phyloP scores from a whole-genome alignment of 2,329 filamentous ascomycete species.

The Fusarium pininemorale region DNA sequence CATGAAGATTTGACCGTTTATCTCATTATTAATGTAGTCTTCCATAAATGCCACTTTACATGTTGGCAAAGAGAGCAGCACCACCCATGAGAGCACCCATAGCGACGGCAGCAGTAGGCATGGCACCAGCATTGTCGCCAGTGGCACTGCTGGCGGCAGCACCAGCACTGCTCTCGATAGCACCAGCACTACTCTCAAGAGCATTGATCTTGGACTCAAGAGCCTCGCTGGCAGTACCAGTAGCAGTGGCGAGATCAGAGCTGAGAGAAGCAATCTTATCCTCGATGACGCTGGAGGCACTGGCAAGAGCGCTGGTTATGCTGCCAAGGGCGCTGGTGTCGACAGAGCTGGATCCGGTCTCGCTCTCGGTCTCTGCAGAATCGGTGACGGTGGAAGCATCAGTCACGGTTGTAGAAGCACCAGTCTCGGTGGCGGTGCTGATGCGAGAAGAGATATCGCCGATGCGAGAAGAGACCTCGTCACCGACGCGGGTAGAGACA shows the following conservation, averaged over 20 bases:
- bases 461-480: constrained; percentile 12
- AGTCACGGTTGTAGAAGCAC: constrained; percentile 11
- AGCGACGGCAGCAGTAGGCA: constrained; percentile 54
- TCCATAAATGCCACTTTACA: constrained; percentile 46
- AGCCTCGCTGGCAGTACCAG: constrained; percentile 26
- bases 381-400: constrained; percentile 21
- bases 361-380: constrained; percentile 26
- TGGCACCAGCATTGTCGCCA: constrained; percentile 44
- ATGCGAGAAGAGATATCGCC: constrained; percentile 22
- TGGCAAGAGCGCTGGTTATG: constrained; percentile 28
- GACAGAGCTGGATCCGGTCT: constrained; percentile 11
- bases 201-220: constrained; percentile 16
- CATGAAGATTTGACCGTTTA: constrained; percentile 2
- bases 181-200: background rate
- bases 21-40: constrained; percentile 9
- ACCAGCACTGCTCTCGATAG: constrained; percentile 10
- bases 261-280: constrained; percentile 37
- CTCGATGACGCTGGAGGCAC: constrained; percentile 16
- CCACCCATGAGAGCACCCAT: constrained; percentile 59
- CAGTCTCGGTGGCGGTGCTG: constrained; percentile 10
- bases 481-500: constrained; percentile 11
- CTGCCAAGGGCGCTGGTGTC: constrained; percentile 33
- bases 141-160: constrained; percentile 24
- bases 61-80: constrained; percentile 55
- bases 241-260: constrained; percentile 40